phyloP scores from a whole-genome alignment of 139 green algal species.

The Coelastrella sp. region DNA sequence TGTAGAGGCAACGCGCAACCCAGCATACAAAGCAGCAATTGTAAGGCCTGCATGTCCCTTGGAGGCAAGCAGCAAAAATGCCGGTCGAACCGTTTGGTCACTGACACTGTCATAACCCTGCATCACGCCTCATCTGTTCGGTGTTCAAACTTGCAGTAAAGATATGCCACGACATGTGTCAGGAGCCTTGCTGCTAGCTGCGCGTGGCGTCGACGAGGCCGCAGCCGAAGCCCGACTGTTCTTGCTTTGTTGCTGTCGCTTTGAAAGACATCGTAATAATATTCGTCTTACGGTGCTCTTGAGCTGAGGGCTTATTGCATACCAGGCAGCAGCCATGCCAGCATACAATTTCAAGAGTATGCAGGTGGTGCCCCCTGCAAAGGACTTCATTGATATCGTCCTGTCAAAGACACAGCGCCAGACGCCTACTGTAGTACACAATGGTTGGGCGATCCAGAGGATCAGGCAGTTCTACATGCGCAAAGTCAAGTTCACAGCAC shows the following conservation, averaged over 20 bases:
- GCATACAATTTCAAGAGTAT: conserved; percentile 98
- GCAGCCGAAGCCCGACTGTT: background rate
- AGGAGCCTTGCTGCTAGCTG: background rate
- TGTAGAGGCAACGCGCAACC: too few species aligned
- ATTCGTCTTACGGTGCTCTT: too few species aligned
- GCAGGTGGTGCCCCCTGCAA: conserved; percentile 87
- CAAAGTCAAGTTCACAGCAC: conserved; percentile 96
- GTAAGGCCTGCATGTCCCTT: too few species aligned
- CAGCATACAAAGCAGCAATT: too few species aligned
- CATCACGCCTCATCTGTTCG: too few species aligned
- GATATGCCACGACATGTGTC: too few species aligned
- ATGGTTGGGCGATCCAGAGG: conserved; percentile 94
- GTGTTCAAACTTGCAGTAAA: too few species aligned
- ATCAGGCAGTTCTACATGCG: conserved; percentile 99
- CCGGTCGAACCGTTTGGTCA: too few species aligned
- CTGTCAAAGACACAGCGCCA: conserved; percentile 96
- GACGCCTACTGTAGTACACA: conserved; percentile 98
- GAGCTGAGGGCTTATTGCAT: background rate
- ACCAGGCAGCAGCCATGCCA: conserved; percentile 67
- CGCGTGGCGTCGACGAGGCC: background rate
- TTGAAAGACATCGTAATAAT: too few species aligned
- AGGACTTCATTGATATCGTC: conserved; percentile 99
- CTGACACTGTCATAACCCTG: too few species aligned
- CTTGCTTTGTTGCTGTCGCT: background rate
- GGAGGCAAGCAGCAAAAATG: too few species aligned